phyloP scores from a whole-genome alignment of 805 yeast species.

The Sporopachydermia quercuum region DNA sequence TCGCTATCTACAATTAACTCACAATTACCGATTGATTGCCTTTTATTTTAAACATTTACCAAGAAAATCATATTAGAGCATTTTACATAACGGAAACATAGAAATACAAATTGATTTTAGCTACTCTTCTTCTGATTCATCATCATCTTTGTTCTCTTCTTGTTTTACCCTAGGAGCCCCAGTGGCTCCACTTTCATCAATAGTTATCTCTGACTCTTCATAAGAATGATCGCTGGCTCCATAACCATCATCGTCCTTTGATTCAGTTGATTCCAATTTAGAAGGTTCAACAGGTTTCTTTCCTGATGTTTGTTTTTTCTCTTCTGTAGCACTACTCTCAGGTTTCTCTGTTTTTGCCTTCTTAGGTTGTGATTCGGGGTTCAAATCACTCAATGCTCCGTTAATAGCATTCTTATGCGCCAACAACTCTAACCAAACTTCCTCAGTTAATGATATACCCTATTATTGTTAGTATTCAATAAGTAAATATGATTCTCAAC shows the following conservation, averaged over 20 bases:
- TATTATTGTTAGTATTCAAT: constrained; percentile 11
- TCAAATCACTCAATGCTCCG: constrained; percentile 30
- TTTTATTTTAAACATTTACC: too few species aligned
- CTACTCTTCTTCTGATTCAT: neutral
- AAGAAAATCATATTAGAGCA: too few species aligned
- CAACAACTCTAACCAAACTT: constrained; percentile 35
- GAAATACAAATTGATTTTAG: neutral
- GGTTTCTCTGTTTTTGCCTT: constrained; percentile 1
- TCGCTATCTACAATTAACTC: too few species aligned
- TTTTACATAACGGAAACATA: too few species aligned
- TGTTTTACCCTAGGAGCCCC: neutral
- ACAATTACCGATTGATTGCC: too few species aligned
- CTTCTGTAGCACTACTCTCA: neutral
- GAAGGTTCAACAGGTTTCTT: neutral
- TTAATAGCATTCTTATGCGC: constrained; percentile 32
- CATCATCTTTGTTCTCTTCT: neutral
- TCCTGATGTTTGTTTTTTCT: neutral
- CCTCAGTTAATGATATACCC: constrained; percentile 47
- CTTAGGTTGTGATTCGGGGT: neutral
- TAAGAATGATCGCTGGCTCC: neutral
- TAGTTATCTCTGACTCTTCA: neutral
- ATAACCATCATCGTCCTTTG: neutral
- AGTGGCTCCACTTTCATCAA: neutral
- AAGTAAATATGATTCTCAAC: too few species aligned
- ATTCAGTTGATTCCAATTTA: neutral